These are phyloP conservation scores for Barnettozyma siamensis DNA, from an alignment of 805 yeast genomes.

Conservation along the genomic window DNA sequence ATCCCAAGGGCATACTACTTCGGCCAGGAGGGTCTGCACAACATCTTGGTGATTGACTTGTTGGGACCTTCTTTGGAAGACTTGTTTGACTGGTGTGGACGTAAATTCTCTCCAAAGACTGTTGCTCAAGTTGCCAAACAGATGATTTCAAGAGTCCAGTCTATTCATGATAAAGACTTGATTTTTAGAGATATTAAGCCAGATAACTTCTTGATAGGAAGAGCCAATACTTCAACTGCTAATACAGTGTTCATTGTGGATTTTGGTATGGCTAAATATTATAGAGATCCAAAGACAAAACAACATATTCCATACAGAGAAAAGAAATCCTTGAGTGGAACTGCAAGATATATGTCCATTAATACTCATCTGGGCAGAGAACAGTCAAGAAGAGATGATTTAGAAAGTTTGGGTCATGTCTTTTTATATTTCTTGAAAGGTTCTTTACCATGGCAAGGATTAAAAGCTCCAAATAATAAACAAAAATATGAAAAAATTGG, in stretches of 20 bases:
- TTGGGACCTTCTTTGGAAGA: slow-evolving; percentile 96
- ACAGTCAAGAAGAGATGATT: slow-evolving; percentile 77
- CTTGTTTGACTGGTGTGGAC: slow-evolving; percentile 96
- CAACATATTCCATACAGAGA: slow-evolving; percentile 82
- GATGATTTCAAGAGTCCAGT: slow-evolving; percentile 83
- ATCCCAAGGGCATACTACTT: slow-evolving; percentile 96
- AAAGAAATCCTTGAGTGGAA: slow-evolving; percentile 73
- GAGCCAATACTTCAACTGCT: slow-evolving; percentile 52
- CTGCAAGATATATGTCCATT: slow-evolving; percentile 84
- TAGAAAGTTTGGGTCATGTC: slow-evolving; percentile 78
- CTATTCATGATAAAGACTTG: slow-evolving; percentile 82
- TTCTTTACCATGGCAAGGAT: slow-evolving; percentile 86
- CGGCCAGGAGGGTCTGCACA: slow-evolving; percentile 97
- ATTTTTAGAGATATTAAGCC: slow-evolving; percentile 92
- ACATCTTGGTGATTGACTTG: slow-evolving; percentile 87
- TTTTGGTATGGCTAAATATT: slow-evolving; percentile 85
- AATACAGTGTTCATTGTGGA: slow-evolving; percentile 71
- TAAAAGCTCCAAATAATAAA: slow-evolving; percentile 82
- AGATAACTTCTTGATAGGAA: slow-evolving; percentile 72
- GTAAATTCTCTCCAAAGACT: slow-evolving; percentile 81
- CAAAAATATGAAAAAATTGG: slow-evolving; percentile 81
- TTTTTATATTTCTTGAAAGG: slow-evolving; percentile 76
- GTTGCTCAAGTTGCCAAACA: slow-evolving; percentile 92
- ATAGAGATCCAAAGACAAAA: slow-evolving; percentile 72
- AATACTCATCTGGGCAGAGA: slow-evolving; percentile 85